Percentiles rank a stretch among this genome's conserved stretches.
Evolutionary conservation across 768 basidiomycete genomes (phyloP).

Genomic region (Sistotremastrum suecicum): DNA sequence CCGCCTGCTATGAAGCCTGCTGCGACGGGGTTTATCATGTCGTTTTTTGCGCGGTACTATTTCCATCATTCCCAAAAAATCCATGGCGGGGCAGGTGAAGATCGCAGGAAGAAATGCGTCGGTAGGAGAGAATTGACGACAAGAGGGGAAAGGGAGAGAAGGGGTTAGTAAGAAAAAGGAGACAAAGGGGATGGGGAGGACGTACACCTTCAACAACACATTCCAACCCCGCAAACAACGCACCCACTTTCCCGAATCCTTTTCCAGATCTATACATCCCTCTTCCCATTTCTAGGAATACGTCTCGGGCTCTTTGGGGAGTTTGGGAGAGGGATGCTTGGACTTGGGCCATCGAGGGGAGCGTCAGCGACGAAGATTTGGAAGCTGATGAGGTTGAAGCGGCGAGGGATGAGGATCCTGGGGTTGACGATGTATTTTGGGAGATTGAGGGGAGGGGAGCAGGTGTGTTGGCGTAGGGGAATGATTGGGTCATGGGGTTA

Average conservation of each 20-base stretch:
- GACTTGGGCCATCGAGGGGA: neutral
- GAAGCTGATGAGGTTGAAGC: neutral
- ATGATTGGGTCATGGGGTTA: too few species aligned
- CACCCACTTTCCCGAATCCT: constrained; percentile 89
- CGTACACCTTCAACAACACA: constrained; percentile 85
- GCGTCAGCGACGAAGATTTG: neutral
- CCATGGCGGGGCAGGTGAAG: neutral
- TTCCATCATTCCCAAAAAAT: neutral
- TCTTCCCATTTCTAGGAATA: constrained; percentile 89
- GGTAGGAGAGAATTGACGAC: neutral
- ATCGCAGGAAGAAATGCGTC: too few species aligned
- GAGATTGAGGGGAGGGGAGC: too few species aligned
- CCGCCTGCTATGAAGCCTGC: constrained; percentile 85
- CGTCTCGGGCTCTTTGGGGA: constrained; percentile 66
- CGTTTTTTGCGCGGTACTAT: constrained; percentile 93
- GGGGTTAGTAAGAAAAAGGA: neutral
- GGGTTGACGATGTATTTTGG: too few species aligned
- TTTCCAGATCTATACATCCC: constrained; percentile 86
- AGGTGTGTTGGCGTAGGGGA: too few species aligned
- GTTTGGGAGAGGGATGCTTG: constrained; percentile 38
- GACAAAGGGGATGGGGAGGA: neutral
- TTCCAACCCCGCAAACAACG: constrained; percentile 88
- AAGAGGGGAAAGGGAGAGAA: neutral
- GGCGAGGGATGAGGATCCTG: too few species aligned
- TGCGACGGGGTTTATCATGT: constrained; percentile 80